Evolutionary conservation across 495 filamentous ascomycete species (phyloP), one percentile per base, ranked within the genome.

Genomic region (Parathielavia hyrcaniae): DNA sequence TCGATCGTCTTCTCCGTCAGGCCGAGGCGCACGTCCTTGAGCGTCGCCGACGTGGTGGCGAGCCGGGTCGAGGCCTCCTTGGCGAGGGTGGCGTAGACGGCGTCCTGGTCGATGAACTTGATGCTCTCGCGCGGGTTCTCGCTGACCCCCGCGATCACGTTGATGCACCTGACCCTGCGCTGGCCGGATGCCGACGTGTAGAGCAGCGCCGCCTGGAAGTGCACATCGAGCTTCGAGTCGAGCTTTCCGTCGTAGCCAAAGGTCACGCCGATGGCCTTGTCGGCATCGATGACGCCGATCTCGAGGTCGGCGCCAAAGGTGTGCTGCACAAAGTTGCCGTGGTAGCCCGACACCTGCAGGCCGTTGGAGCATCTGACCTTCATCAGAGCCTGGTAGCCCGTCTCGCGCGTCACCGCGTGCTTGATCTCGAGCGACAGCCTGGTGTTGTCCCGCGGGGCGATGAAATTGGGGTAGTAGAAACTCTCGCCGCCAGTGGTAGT

Each of bases 331-430:
- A 97, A 97, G 74, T 97, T 97, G 56, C 93, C 93, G 62, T 95
- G 89, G 67, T 97, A 99, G 32, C 84, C 83, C 19, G 89, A 86
- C 16, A 99, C 89, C 72, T 99, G 93, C 32, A 99, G 81, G 16
- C 93, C 93, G 67, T 95, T 97, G 9, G 90, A 96, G 73, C 93
- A 99, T 45, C 93, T 86, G 52, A 97, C 93, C 77, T 99, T 99
- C 90, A 99, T 93, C 63, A 97, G 79, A 9, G 91, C 90, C 73
- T 97, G 92, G 67, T 92, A 99, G 30, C 93, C 93, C 17, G 92
- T 95, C 68, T 97, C 91, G 58, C 93, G 79, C 2, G 84, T 90
- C n/a, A 96, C 83, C 8, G 88, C 85, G 66, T 97, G 93, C 55
- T 84, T 81, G 61, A 99, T 80, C 71, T 99, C 93, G 41, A 86